phyloP scores from a whole-genome alignment of 768 basidiomycete species.

The Kwoniella europaea region DNA sequence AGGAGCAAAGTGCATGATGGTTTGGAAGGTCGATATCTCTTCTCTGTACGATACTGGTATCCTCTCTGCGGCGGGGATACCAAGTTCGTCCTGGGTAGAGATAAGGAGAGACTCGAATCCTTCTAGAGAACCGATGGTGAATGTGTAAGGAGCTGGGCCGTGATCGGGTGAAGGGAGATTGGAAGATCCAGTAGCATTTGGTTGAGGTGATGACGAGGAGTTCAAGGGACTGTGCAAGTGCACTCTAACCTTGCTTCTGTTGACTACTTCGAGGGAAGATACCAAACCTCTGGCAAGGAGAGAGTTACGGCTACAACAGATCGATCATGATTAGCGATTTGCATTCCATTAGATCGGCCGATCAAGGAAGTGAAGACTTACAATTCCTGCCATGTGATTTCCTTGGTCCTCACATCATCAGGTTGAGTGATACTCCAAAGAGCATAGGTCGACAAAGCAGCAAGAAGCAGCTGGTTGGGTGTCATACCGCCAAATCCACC shows the following conservation, averaged over 20 bases:
- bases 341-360: conserved; percentile 1
- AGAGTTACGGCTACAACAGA: conserved; percentile 69
- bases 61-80: conserved; percentile 87
- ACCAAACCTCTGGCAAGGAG: conserved; percentile 96
- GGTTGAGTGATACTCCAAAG: conserved; percentile 51
- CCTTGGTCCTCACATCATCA: conserved; percentile 63
- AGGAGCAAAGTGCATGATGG: conserved; percentile 89
- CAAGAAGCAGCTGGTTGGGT: conserved; percentile 53
- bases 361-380: conserved; percentile 31
- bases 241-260: conserved; percentile 85
- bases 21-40: conserved; percentile 81
- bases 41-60: conserved; percentile 97
- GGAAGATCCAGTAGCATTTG: conserved; percentile 30
- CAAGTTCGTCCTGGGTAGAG: conserved; percentile 87
- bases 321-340: not conserved
- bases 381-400: conserved; percentile 99
- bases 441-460: conserved; percentile 51
- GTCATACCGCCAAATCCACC: conserved; percentile 48
- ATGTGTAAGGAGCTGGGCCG: conserved; percentile 67
- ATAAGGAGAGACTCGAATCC: conserved; percentile 95
- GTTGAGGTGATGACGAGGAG: conserved; percentile 45
- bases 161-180: conserved; percentile 52
- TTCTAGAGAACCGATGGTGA: conserved; percentile 97
- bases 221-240: conserved; percentile 77
- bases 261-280: conserved; percentile 89